Percentiles rank a stretch among this genome's conserved stretches.
Evolutionary conservation across 2,329 filamentous ascomycete species (phyloP).

Genomic region (Paecilomyces niveus): DNA sequence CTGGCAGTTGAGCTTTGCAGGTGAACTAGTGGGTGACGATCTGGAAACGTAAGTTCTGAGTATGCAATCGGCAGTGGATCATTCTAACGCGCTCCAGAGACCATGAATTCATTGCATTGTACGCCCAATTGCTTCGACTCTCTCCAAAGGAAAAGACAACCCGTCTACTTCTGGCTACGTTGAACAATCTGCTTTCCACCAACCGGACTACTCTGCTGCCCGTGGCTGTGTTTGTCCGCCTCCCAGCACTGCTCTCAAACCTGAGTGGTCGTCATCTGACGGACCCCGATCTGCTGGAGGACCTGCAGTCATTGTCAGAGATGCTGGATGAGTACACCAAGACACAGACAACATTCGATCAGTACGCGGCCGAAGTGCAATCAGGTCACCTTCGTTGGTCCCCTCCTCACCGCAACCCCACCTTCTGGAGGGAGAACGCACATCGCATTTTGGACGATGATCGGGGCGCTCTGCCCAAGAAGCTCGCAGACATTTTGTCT

Average conservation of each 20-base stretch:
- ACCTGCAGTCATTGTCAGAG: conserved; percentile 44
- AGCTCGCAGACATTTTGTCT: conserved; percentile 77
- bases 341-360: conserved; percentile 60
- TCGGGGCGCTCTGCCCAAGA: conserved; percentile 69
- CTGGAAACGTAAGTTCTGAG: conserved; percentile 67
- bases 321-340: conserved; percentile 81
- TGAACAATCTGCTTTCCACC: conserved; percentile 76
- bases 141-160: conserved; percentile 99
- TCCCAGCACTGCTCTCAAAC: conserved; percentile 58
- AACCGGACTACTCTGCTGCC: conserved; percentile 66
- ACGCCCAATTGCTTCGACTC: conserved; percentile 82
- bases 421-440: conserved; percentile 90
- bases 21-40: conserved; percentile 61
- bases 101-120: conserved; percentile 84
- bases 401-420: conserved; percentile 75
- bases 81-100: conserved; percentile 51
- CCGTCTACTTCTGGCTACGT: conserved; percentile 77
- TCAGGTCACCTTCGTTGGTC: conserved; percentile 88
- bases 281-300: conserved; percentile 43
- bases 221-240: conserved; percentile 74
- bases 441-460: conserved; percentile 77
- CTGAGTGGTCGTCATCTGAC: conserved; percentile 47
- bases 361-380: conserved; percentile 73
- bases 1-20: conserved; percentile 95
- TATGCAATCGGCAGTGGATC: not conserved